These are phyloP conservation scores for Phytophthora sp. DNA, from an alignment of 352 stramenopile species.

Conservation along the genomic window DNA sequence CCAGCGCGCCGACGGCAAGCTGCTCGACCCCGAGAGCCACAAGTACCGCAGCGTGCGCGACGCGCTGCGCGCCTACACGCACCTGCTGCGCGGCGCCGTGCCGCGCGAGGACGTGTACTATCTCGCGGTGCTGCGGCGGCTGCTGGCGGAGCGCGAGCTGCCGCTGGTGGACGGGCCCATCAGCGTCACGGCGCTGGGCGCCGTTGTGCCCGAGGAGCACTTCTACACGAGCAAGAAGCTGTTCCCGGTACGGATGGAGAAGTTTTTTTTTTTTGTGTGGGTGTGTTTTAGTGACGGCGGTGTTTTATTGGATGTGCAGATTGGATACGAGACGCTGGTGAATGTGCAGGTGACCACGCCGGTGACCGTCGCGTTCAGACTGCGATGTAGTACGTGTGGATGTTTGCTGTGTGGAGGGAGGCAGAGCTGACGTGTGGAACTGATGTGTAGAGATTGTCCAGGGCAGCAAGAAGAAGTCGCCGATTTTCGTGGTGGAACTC, in stretches of 20 bases:
- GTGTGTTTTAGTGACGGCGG: neutral
- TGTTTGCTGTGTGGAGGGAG: neutral
- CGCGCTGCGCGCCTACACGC: constrained; percentile 50
- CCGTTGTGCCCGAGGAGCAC: constrained; percentile 58
- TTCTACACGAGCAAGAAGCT: constrained; percentile 83
- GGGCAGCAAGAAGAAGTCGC: constrained; percentile 79
- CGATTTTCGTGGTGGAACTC: constrained; percentile 79
- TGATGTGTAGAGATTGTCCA: constrained; percentile 65
- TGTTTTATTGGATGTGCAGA: constrained; percentile 31
- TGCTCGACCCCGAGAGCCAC: constrained; percentile 36
- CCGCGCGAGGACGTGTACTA: constrained; percentile 78
- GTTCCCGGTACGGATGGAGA: constrained; percentile 74
- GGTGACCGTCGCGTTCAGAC: constrained; percentile 35
- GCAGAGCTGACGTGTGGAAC: neutral
- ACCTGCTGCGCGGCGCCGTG: constrained; percentile 40
- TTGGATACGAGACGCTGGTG: constrained; percentile 67
- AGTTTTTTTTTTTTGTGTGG: neutral
- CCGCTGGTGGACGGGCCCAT: constrained; percentile 80
- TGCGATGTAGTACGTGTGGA: constrained; percentile 60
- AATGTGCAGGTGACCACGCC: constrained; percentile 55
- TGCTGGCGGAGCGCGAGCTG: constrained; percentile 55
- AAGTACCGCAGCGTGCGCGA: constrained; percentile 58
- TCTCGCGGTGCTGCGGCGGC: constrained; percentile 63
- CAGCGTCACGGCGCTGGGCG: constrained; percentile 51
- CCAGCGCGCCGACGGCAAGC: constrained; percentile 31